Evolutionary conservation across 306 rosid genomes (phyloP).

Genomic region (Ochetophila trinervis): DNA sequence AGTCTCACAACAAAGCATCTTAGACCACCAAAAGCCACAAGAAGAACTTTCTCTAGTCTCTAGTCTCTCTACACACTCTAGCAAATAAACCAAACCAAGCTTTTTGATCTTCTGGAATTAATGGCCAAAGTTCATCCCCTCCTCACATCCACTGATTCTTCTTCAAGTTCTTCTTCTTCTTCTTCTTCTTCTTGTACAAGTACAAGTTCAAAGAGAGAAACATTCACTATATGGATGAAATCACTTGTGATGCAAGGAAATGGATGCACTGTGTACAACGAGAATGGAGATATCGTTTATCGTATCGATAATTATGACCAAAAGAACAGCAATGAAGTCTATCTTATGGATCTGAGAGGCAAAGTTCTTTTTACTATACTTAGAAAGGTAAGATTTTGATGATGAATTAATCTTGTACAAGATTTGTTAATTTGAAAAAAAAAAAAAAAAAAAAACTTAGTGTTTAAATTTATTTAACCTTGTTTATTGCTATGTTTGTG

Average conservation of each 20-base stretch:
- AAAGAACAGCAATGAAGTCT: conserved; percentile 32
- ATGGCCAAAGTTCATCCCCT: conserved; percentile 34
- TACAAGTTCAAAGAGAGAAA: conserved; percentile 26
- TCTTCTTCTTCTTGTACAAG: no score
- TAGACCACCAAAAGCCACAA: not conserved
- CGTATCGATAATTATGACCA: conserved; percentile 39
- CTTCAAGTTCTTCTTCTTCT: not conserved
- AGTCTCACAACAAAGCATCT: not conserved
- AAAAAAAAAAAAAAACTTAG: not conserved
- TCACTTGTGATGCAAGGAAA: conserved; percentile 42
- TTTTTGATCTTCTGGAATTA: not conserved
- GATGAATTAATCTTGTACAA: not conserved
- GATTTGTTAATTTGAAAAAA: not conserved
- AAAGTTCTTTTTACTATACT: conserved; percentile 33
- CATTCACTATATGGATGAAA: conserved; percentile 41
- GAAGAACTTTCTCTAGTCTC: not conserved
- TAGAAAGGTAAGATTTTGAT: conserved; percentile 18
- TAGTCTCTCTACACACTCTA: not conserved
- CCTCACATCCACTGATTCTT: not conserved
- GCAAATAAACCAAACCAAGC: not conserved
- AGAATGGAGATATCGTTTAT: conserved; percentile 30
- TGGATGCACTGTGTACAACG: conserved; percentile 39
- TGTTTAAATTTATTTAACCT: not conserved
- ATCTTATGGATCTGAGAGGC: conserved; percentile 42
- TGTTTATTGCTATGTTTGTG: not conserved